Conservation (phyloP, 177 flowering plant genomes). For the Telopea speciosissima region DNA sequence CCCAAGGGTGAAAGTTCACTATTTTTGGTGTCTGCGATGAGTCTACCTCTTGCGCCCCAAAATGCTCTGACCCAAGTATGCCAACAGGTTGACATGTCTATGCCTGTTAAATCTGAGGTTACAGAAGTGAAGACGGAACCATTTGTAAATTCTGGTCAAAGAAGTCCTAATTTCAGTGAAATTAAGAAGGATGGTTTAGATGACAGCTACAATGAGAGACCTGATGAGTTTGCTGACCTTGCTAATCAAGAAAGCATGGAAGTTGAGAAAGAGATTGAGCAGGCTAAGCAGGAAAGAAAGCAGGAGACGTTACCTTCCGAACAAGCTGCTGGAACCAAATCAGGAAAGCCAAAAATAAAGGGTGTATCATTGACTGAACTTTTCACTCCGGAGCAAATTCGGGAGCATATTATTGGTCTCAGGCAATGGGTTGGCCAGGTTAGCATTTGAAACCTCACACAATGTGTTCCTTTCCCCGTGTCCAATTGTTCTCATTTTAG, state of each 20-base stretch:
- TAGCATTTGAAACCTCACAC: conserved; percentile 10
- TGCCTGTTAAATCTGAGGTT: conserved; percentile 38
- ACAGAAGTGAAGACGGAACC: conserved; percentile 45
- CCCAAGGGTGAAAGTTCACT: conserved; percentile 35
- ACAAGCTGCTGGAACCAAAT: conserved; percentile 45
- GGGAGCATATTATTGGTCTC: conserved; percentile 81
- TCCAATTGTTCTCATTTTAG: not conserved
- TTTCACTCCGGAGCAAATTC: conserved; percentile 92
- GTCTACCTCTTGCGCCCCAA: conserved; percentile 26
- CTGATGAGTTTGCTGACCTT: conserved; percentile 36
- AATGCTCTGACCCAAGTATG: conserved; percentile 28
- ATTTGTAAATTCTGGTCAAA: conserved; percentile 29
- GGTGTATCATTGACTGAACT: conserved; percentile 94
- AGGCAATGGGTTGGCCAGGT: conserved; percentile 99
- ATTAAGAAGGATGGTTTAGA: conserved; percentile 30
- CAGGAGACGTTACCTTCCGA: conserved; percentile 48
- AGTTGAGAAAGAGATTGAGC: conserved; percentile 20
- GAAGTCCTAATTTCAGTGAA: conserved; percentile 27
- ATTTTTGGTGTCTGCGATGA: conserved; percentile 24
- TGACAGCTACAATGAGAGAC: conserved; percentile 24
- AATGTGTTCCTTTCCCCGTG: too few species aligned
- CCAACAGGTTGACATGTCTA: conserved; percentile 27
- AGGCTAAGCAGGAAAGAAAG: conserved; percentile 17
- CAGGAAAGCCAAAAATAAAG: conserved; percentile 89
- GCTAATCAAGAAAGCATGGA: conserved; percentile 31